Base-by-base conservation (phyloP, 345 rosid genomes). In the Boechera divaricarpa region DNA sequence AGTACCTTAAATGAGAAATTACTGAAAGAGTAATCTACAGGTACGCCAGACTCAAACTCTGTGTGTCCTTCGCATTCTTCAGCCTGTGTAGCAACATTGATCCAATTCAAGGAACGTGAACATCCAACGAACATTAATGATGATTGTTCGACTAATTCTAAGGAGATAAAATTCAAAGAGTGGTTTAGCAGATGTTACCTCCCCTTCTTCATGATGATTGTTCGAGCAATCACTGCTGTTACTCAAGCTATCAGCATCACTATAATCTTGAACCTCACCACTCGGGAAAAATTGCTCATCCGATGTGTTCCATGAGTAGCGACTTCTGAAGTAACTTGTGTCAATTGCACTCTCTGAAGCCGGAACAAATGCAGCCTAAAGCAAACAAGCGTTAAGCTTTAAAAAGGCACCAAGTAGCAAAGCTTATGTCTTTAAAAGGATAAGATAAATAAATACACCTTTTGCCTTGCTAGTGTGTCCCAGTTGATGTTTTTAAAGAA, bases 301-400 rank as follows among this genome's bases (percentile, higher is more conserved):
- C 1, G 89, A 83, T 81, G 88, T 73, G 83, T 91, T 89, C 98
- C 98, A 96, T 1, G 97, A 86, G 85, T 85, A 84, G 66, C 99
- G 95, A 82, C 98, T 96, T 56, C 97, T 96, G 83, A 96, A 96
- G 84, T 96, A 96, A 83, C 97, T 96, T 21, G 99, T 93, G 82
- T 96, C 99, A 10, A 90, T 81, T 65, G 92, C 96, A 80, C 98
- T 96, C 76, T 96, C 97, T 56, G 99, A 91, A 67, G 86, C 68
- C 15, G 99, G 99, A 68, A 96, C 95, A 83, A 96, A 96, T 70
- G 98, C 97, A 75, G 99, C 97, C 98, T 96, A 81, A 55, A 61
- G 49, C 67, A 77, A 64, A 63, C 41, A 54, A 63, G 76, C 11
- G 67, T 60, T 70, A 78, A 81, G 26, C 32, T 44, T 64, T 64